Percentiles rank a stretch among this genome's conserved stretches.
Evolutionary conservation across 179 eudicot species (phyloP).

Genomic region (Silene noctiflora): DNA sequence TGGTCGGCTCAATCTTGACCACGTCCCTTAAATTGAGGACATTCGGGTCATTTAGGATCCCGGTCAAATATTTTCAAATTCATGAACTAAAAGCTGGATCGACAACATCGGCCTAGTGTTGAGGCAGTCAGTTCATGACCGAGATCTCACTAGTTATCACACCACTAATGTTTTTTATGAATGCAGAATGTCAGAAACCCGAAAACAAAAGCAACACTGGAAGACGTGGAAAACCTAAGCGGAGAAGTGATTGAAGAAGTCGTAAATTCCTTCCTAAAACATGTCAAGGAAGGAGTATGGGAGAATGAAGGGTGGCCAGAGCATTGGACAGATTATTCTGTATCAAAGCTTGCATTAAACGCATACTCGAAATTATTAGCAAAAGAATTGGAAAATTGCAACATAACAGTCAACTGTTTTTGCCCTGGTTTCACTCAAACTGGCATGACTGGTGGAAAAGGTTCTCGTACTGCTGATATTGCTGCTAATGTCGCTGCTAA

Average conservation of each 20-base stretch:
- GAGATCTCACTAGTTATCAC: too few relatives aligned
- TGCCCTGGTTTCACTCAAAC: conserved; percentile 91
- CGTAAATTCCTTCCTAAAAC: conserved; percentile 43
- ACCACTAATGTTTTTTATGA: neutral
- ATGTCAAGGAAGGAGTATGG: conserved; percentile 59
- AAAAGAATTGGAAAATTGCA: conserved; percentile 31
- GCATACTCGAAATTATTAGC: conserved; percentile 74
- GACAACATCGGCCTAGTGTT: too few relatives aligned
- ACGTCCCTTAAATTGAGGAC: too few relatives aligned
- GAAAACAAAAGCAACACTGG: conserved; percentile 40
- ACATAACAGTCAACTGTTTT: conserved; percentile 68
- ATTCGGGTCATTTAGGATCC: too few relatives aligned
- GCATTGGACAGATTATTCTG: conserved; percentile 82
- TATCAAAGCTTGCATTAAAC: conserved; percentile 76
- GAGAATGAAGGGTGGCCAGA: conserved; percentile 75
- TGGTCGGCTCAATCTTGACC: too few relatives aligned
- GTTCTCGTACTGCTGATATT: conserved; percentile 50
- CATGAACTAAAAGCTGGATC: too few relatives aligned
- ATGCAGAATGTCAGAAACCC: conserved; percentile 59
- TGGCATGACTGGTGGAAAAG: conserved; percentile 80
- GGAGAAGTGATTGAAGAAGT: conserved; percentile 47
- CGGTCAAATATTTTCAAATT: too few relatives aligned
- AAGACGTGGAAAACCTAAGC: conserved; percentile 51
- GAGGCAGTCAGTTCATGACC: too few relatives aligned
- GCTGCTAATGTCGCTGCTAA: conserved; percentile 56